Evolutionary conservation across 2,329 filamentous ascomycete genomes (phyloP), one percentile per base, ranked within the genome.

Genomic region (Aureobasidium sp.): DNA sequence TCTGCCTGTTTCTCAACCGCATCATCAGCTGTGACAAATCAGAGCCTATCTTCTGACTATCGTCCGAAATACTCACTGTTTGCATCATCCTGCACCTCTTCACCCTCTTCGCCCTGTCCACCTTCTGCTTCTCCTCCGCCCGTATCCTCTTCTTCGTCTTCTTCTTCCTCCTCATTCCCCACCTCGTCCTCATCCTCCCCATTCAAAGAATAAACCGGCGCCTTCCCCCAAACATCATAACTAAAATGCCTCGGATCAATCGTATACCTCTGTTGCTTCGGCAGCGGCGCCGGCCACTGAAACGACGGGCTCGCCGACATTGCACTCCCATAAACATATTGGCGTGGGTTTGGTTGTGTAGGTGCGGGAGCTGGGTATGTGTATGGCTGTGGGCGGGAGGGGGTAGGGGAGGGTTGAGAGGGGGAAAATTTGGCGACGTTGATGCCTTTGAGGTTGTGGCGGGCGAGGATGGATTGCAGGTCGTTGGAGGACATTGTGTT

Each of bases 201-300:
- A 24, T 14, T n/a, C 21, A 52, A 34, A 12, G 27, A 34, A 27
- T 35, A 52, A 4, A 52, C 48, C 37, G 48, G 48, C 29, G 37
- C 34, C 29, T 42, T 52, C 1, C 48, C 48, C 48, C 48, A 52
- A 6, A 52, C 35, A 16, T 52, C 19, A 37, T 41, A 52, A 21
- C 48, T 52, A 35, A 34, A 52, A 35, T 52, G 48, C 3, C 38
- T 42, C 3, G 48, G 48, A 35, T 52, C 48, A 37, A 52, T 42
- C 12, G 48, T 42, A 52, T 52, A 52, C 17, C 14, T 21, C 24
- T 27, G 45, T 11, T 49, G 45, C 27, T 30, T 6, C 27, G 6
- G 27, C 6, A 16, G 34, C 10, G 32, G 32, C 22, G 34, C 16
- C 3, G 32, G 32, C 45, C 42, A 47, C 11, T 29, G 29, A 35